A percentile compares a stretch with the other conserved stretches of the same genome.
These are phyloP conservation scores for Elsinoe fawcettii DNA, from an alignment of 2,329 filamentous ascomycete species.

Conservation along the genomic window DNA sequence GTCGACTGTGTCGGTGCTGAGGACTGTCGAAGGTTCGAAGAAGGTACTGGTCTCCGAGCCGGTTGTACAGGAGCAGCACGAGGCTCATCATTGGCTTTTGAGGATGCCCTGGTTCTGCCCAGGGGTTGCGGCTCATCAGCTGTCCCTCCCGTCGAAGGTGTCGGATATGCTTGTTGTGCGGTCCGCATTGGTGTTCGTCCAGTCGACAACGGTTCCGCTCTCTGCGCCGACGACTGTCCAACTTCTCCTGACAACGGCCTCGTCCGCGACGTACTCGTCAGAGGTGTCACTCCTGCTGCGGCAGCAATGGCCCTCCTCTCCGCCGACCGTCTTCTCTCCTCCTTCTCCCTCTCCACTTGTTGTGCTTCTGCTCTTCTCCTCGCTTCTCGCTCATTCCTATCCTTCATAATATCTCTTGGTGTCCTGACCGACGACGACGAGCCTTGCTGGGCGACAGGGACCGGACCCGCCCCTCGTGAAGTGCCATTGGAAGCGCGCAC, in stretches of 20 bases:
- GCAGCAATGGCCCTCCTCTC: slow-evolving; percentile 51
- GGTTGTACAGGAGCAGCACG: slow-evolving; percentile 3
- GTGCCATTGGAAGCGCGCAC: slow-evolving; percentile 51
- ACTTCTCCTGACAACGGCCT: not conserved
- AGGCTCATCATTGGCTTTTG: slow-evolving; percentile 5
- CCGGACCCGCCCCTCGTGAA: slow-evolving; percentile 43
- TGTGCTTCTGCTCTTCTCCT: slow-evolving; percentile 53
- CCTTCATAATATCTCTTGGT: slow-evolving; percentile 85
- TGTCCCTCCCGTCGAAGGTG: slow-evolving; percentile 6
- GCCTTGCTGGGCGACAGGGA: slow-evolving; percentile 42
- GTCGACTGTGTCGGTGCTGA: slow-evolving; percentile 14
- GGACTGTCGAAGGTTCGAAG: slow-evolving; percentile 13
- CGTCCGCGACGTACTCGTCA: slow-evolving; percentile 1
- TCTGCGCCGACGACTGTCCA: not conserved
- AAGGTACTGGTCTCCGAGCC: not conserved
- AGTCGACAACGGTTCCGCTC: not conserved
- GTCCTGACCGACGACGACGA: slow-evolving; percentile 59
- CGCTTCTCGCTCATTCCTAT: slow-evolving; percentile 69
- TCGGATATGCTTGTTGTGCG: slow-evolving; percentile 6
- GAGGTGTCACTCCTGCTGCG: slow-evolving; percentile 28
- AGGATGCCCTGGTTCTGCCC: not conserved
- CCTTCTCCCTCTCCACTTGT: slow-evolving; percentile 36
- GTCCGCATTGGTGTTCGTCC: slow-evolving; percentile 8
- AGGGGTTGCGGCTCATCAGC: slow-evolving; percentile 9
- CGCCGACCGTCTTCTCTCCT: slow-evolving; percentile 44